Percentiles rank a stretch among this genome's conserved stretches.
phyloP scores from a whole-genome alignment of 805 yeast genomes.

The Debaryomyces castellii region DNA sequence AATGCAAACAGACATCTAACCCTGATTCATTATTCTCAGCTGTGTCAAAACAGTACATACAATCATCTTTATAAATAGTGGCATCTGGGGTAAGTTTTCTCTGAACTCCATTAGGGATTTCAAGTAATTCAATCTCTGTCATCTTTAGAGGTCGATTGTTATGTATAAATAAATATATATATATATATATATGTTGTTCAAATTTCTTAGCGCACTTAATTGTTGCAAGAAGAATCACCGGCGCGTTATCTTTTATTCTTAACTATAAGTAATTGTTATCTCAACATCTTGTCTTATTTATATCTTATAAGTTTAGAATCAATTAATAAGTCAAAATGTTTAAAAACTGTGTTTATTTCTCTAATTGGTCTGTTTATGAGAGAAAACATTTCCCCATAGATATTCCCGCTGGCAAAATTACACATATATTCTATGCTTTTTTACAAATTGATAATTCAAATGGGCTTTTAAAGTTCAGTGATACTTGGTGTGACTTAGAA shows the following conservation, averaged over 20 bases:
- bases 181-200: no score
- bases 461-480: conserved; percentile 57
- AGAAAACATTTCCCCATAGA: conserved; percentile 55
- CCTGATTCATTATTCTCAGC: conserved; percentile 52
- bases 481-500: conserved; percentile 64
- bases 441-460: conserved; percentile 52
- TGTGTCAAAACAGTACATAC: conserved; percentile 81
- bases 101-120: conserved; percentile 15
- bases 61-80: conserved; percentile 79
- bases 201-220: no score
- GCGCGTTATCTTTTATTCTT: no score
- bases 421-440: conserved; percentile 81
- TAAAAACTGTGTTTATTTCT: conserved; percentile 46
- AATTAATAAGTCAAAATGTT: conserved; percentile 2
- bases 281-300: no score
- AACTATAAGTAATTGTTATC: no score
- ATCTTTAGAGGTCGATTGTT: no score
- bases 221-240: no score
- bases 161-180: no score
- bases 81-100: conserved; percentile 16
- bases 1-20: conserved; percentile 70
- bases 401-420: conserved; percentile 54
- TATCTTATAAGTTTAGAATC: not conserved
- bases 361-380: conserved; percentile 46
- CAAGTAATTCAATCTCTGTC: conserved; percentile 6